Conservation (phyloP, 2,329 filamentous ascomycete species). For the Diaporthe sp. region DNA sequence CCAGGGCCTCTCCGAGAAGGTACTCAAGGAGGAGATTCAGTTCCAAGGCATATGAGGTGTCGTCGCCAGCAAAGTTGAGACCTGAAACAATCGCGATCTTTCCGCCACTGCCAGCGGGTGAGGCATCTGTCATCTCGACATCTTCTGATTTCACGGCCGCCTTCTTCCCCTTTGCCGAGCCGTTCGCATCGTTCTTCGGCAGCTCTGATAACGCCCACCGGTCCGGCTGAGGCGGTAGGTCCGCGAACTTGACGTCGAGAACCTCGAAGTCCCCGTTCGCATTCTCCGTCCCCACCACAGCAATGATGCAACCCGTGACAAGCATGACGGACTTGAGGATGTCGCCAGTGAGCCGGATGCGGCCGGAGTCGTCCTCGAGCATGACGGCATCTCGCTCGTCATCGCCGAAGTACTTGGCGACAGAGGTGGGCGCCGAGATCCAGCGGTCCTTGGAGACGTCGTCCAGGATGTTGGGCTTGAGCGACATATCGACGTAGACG, state of each 20-base stretch:
- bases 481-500: slow-evolving; percentile 95
- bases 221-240: slow-evolving; percentile 83
- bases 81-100: slow-evolving; percentile 91
- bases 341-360: slow-evolving; percentile 82
- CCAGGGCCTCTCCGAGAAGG: slow-evolving; percentile 84
- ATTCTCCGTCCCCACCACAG: slow-evolving; percentile 96
- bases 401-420: slow-evolving; percentile 80
- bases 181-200: slow-evolving; percentile 46
- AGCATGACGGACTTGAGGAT: slow-evolving; percentile 77
- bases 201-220: slow-evolving; percentile 79
- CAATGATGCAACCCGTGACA: slow-evolving; percentile 93
- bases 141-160: slow-evolving; percentile 59
- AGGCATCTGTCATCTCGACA: slow-evolving; percentile 68
- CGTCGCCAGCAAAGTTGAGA: slow-evolving; percentile 82
- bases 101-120: slow-evolving; percentile 52
- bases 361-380: slow-evolving; percentile 95
- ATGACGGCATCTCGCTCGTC: slow-evolving; percentile 77
- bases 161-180: slow-evolving; percentile 49
- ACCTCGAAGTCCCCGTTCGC: slow-evolving; percentile 92
- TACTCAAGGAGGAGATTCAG: slow-evolving; percentile 87
- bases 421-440: slow-evolving; percentile 84
- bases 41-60: slow-evolving; percentile 78
- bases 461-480: slow-evolving; percentile 96
- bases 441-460: slow-evolving; percentile 96
- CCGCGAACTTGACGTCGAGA: slow-evolving; percentile 88